Evolutionary conservation across 148 eudicot genomes (phyloP).

Genomic region (Vaccinium darrowii): DNA sequence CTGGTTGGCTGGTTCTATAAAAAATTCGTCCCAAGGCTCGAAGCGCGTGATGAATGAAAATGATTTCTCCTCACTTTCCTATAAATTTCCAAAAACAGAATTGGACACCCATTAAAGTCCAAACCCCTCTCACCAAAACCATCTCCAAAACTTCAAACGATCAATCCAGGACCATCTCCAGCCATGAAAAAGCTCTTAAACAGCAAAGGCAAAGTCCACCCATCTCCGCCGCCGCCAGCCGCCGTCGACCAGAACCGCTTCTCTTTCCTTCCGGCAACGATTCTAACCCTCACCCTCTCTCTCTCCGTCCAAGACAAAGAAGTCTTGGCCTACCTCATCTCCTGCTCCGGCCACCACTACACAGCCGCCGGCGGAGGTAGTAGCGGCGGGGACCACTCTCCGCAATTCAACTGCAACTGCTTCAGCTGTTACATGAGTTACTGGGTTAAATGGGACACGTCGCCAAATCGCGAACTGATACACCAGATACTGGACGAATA

Average conservation of each 20-base stretch:
- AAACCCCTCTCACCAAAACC: background rate
- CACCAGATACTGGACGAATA: slow-evolving; percentile 34
- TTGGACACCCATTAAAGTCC: background rate
- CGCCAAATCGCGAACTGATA: slow-evolving; percentile 29
- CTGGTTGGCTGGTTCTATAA: background rate
- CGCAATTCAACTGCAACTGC: slow-evolving; percentile 26
- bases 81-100: background rate
- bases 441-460: slow-evolving; percentile 37
- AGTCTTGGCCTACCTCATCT: slow-evolving; percentile 34
- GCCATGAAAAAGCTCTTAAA: slow-evolving; percentile 27
- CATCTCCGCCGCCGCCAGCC: slow-evolving; percentile 21
- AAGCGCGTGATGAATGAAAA: background rate
- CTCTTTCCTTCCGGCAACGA: slow-evolving; percentile 27
- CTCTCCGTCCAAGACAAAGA: slow-evolving; percentile 27
- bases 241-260: slow-evolving; percentile 22
- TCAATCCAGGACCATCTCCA: background rate
- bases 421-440: slow-evolving; percentile 34
- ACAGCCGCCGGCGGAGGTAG: background rate
- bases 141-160: background rate
- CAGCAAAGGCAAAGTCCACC: slow-evolving; percentile 32
- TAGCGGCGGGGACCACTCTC: slow-evolving; percentile 21
- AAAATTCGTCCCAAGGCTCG: background rate
- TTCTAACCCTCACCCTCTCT: slow-evolving; percentile 20
- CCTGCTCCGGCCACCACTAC: slow-evolving; percentile 12
- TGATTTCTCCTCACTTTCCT: background rate